A percentile compares a stretch with the other conserved stretches of the same genome.
Conservation (phyloP, 768 basidiomycete species). For the Termitomyces sp. region DNA sequence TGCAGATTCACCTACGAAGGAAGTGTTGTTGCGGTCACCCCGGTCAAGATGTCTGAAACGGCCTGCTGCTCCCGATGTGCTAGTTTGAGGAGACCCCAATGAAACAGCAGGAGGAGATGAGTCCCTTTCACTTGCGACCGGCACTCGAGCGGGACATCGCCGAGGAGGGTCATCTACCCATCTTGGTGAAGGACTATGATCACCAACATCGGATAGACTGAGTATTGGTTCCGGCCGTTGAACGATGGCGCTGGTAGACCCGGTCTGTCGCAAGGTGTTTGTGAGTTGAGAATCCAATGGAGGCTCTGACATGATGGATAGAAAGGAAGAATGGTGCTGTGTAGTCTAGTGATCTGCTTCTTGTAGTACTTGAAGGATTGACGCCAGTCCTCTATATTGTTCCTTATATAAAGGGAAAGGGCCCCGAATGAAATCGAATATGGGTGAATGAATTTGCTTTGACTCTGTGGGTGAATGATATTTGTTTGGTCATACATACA, state of each 20-base stretch:
- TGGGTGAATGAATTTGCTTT: no score
- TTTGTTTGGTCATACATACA: no score
- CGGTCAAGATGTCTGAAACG: background rate
- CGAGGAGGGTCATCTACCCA: background rate
- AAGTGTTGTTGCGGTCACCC: background rate
- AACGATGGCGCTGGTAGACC: conserved; percentile 39
- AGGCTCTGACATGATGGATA: conserved; percentile 4
- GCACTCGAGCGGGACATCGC: background rate
- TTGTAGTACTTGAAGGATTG: conserved; percentile 2
- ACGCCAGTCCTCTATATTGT: background rate
- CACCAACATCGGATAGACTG: conserved; percentile 15
- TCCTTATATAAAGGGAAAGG: no score
- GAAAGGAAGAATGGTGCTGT: background rate
- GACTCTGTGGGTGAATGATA: no score
- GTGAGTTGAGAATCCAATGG: conserved; percentile 20
- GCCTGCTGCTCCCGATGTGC: conserved; percentile 18
- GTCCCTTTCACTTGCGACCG: background rate
- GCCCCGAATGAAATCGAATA: no score
- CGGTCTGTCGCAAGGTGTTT: conserved; percentile 30
- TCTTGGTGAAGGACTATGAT: conserved; percentile 6
- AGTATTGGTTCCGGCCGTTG: conserved; percentile 25
- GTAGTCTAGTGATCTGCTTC: background rate
- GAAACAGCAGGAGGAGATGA: conserved; percentile 4
- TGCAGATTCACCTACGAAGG: conserved; percentile 12
- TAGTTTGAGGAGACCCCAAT: conserved; percentile 3